phyloP scores from a whole-genome alignment of 1,139 yeast genomes.

The Yarrowia galli region DNA sequence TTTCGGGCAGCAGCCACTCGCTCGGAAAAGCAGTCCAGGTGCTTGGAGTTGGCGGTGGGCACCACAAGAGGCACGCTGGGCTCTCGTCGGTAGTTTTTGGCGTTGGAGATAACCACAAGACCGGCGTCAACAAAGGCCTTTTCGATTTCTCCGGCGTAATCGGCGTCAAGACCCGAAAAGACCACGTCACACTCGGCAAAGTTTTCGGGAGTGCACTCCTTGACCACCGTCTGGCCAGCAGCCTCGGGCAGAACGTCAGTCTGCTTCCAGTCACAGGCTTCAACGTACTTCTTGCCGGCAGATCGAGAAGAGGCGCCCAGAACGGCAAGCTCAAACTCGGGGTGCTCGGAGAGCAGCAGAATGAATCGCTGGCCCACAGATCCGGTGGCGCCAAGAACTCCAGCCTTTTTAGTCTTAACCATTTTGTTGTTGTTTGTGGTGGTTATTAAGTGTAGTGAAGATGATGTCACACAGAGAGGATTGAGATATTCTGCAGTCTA shows the following conservation, averaged over 20 bases:
- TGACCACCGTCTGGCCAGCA: conserved; percentile 69
- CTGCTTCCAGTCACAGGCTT: conserved; percentile 96
- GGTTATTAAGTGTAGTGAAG: not conserved
- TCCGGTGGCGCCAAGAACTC: conserved; percentile 98
- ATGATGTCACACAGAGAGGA: too few species aligned
- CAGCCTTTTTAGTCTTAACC: conserved; percentile 51
- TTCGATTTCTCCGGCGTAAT: conserved; percentile 92
- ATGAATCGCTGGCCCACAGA: conserved; percentile 98
- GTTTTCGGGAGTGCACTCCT: conserved; percentile 75
- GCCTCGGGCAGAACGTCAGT: conserved; percentile 77
- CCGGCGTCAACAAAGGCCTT: conserved; percentile 83
- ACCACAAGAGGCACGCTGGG: conserved; percentile 90
- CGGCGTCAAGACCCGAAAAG: conserved; percentile 93
- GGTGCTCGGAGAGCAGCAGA: conserved; percentile 81
- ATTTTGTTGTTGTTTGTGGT: conserved; percentile 23
- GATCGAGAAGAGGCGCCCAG: conserved; percentile 95
- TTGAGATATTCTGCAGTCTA: too few species aligned
- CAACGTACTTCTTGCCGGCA: conserved; percentile 85
- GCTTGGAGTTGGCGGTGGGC: conserved; percentile 96
- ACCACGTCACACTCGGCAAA: conserved; percentile 93
- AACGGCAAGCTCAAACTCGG: conserved; percentile 82
- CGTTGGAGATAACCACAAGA: conserved; percentile 85
- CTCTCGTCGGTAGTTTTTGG: conserved; percentile 92
- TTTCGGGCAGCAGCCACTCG: conserved; percentile 53
- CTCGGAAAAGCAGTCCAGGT: conserved; percentile 73